Conservation (phyloP, 805 yeast species). For the Ogataea dorogensis region DNA sequence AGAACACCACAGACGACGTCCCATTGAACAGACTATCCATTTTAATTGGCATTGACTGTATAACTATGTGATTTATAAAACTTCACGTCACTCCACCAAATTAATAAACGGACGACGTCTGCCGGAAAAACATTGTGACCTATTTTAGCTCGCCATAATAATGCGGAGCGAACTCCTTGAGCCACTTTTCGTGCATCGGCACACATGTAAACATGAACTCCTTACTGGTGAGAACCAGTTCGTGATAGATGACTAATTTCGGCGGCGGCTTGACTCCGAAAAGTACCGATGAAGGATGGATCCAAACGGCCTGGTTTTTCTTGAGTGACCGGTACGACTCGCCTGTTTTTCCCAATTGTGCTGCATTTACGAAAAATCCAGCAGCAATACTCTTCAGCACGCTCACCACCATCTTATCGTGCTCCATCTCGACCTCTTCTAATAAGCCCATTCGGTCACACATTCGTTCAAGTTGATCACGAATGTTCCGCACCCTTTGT, state of each 20-base stretch:
- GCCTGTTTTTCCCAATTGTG: slow-evolving; percentile 58
- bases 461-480: slow-evolving; percentile 64
- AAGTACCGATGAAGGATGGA: slow-evolving; percentile 85
- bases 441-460: slow-evolving; percentile 54
- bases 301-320: slow-evolving; percentile 66
- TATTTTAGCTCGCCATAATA: slow-evolving; percentile 28
- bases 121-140: too few species aligned
- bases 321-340: slow-evolving; percentile 66
- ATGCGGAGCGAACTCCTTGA: slow-evolving; percentile 73
- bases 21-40: slow-evolving; percentile 51
- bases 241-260: slow-evolving; percentile 73
- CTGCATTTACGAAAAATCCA: slow-evolving; percentile 70
- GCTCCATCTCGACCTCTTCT: slow-evolving; percentile 28
- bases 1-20: slow-evolving; percentile 48
- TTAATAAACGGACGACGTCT: slow-evolving; percentile 10
- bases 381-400: slow-evolving; percentile 58
- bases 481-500: slow-evolving; percentile 63
- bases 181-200: slow-evolving; percentile 70
- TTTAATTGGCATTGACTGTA: slow-evolving; percentile 16
- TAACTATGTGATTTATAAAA: slow-evolving; percentile 1
- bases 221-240: slow-evolving; percentile 77
- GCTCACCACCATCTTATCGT: slow-evolving; percentile 29
- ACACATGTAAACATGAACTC: slow-evolving; percentile 86
- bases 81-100: slow-evolving; percentile 10
- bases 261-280: slow-evolving; percentile 69